phyloP scores from a whole-genome alignment of 2,329 filamentous ascomycete species.

The Microdochium trichocladiopsis region DNA sequence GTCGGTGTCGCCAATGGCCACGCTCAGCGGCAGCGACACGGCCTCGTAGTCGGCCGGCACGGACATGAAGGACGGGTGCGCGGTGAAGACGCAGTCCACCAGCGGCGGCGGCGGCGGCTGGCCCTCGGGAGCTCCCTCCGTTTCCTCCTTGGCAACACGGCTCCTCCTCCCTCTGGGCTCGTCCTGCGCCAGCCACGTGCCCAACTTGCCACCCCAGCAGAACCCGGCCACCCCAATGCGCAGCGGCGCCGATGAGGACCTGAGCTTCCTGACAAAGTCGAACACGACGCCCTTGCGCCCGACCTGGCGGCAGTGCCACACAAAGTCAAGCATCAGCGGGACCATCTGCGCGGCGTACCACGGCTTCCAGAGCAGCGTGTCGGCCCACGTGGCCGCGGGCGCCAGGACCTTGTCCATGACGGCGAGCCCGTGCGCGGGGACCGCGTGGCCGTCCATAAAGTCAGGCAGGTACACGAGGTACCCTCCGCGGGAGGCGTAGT shows the following conservation, averaged over 20 bases:
- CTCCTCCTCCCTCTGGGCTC: slow-evolving; percentile 10
- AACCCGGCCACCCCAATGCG: slow-evolving; percentile 49
- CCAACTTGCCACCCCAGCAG: slow-evolving; percentile 56
- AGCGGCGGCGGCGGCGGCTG: too few relatives aligned
- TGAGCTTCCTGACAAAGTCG: slow-evolving; percentile 26
- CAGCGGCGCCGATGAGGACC: too few relatives aligned
- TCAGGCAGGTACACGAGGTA: slow-evolving; percentile 49
- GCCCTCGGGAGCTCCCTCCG: too few relatives aligned
- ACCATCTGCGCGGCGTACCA: slow-evolving; percentile 15
- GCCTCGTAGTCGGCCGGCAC: slow-evolving; percentile 40
- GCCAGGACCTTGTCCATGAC: slow-evolving; percentile 19
- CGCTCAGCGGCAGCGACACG: slow-evolving; percentile 33
- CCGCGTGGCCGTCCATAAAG: slow-evolving; percentile 37
- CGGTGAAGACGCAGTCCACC: slow-evolving; percentile 44
- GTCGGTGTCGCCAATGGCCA: slow-evolving; percentile 39
- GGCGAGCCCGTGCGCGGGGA: slow-evolving; percentile 6
- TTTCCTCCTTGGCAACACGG: too few relatives aligned
- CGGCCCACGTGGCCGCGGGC: slow-evolving; percentile 7
- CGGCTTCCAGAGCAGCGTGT: slow-evolving; percentile 19
- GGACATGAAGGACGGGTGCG: slow-evolving; percentile 41
- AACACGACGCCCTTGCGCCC: slow-evolving; percentile 24
- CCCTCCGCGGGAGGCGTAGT: slow-evolving; percentile 40
- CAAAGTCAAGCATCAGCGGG: slow-evolving; percentile 19
- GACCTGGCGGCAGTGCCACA: slow-evolving; percentile 20
- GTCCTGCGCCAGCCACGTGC: slow-evolving; percentile 37